Evolutionary conservation across 768 basidiomycete genomes (phyloP), one percentile per base, ranked within the genome.

Genomic region (Rhizopogon rudus): DNA sequence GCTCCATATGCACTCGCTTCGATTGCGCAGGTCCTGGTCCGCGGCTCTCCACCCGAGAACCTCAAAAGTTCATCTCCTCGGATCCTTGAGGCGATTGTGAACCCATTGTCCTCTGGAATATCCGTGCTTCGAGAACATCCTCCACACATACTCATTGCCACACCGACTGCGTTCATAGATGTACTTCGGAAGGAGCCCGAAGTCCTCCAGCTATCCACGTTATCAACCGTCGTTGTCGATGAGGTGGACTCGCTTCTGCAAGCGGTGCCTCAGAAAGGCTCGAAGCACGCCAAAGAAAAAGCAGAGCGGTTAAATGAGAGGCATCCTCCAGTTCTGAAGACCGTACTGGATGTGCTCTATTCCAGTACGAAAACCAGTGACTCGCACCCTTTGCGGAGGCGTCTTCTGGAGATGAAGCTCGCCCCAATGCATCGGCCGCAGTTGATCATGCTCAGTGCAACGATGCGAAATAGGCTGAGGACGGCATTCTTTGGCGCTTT

Each of bases 231-330:
- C 45, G 82, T 84, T 37, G 82, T 91, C 53, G 89, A 91, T 59
- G 89, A 91, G 65, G 84, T 82, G 45, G 90, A 91, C 63, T 86
- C 84, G 66, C 71, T 91, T 40, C 73, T 92, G 52, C 81, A 80
- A 56, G 79, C 76, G 2, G 69, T 77, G 5, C 79, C 84, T 17
- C 67, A 64, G 56, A 75, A 72, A 55, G 68, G 68, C 66, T 43
- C 73, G 59, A 62, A 76, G 64, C 64, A 73, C 33, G 75, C 68
- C 50, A 65, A 61, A 50, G 65, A 67, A 55, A 77, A 75, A 62
- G 72, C 71, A 31, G 66, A 67, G 57, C 73, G 69, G 57, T 78
- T 77, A 60, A 62, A 76, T n/a, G 64, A 67, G 51, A 72, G 69
- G 51, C 89, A 90, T 61, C 78, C 82, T 13, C 79, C 81, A 4